Conservation (phyloP, 306 rosid species). For the Lotus japonicus region DNA sequence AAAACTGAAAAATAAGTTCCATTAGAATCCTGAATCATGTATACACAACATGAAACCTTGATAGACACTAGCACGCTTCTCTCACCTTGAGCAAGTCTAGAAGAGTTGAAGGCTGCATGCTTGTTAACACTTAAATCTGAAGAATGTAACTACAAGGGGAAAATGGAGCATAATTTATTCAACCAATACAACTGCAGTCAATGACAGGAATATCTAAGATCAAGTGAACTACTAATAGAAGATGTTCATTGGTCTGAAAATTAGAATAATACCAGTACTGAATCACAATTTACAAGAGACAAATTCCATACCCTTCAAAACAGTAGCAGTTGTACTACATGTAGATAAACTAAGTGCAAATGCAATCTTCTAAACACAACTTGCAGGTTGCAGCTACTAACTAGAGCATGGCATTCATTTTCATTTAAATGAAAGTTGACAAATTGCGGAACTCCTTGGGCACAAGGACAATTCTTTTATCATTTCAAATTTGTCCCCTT, state of each 20-base stretch:
- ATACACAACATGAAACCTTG: background rate
- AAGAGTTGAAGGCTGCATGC: conserved; percentile 52
- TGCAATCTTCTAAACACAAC: background rate
- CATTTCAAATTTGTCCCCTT: background rate
- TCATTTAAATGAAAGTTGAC: background rate
- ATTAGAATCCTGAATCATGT: background rate
- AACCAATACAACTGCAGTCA: too few relatives aligned
- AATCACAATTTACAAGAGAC: too few relatives aligned
- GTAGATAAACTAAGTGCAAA: background rate
- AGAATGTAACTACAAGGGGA: conserved; percentile 58
- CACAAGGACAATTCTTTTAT: background rate
- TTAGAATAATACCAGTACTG: too few relatives aligned
- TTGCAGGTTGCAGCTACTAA: too few relatives aligned
- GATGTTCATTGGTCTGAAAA: too few relatives aligned
- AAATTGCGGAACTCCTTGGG: background rate
- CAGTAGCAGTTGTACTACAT: background rate
- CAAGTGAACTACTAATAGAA: too few relatives aligned
- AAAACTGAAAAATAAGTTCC: background rate
- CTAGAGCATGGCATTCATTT: too few relatives aligned
- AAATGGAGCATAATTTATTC: background rate
- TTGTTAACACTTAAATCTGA: conserved; percentile 53
- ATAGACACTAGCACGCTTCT: conserved; percentile 11
- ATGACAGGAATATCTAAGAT: too few relatives aligned
- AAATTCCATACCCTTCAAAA: too few relatives aligned
- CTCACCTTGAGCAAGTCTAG: conserved; percentile 73